phyloP scores from a whole-genome alignment of 768 basidiomycete genomes.

The Tricholoma furcatifolium region DNA sequence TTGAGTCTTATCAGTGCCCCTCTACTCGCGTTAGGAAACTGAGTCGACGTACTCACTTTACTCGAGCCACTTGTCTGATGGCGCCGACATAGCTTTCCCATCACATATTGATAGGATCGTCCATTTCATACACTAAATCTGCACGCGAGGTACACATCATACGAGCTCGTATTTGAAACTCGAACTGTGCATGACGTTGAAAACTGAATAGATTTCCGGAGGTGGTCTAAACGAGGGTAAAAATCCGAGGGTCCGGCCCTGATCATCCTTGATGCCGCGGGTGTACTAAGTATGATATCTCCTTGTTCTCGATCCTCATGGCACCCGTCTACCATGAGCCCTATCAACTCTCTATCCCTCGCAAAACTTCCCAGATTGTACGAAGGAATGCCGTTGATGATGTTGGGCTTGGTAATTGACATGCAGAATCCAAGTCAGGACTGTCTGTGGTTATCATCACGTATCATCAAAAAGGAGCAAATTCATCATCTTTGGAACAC shows the following conservation, averaged over 20 bases:
- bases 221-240: background rate
- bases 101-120: constrained; percentile 5
- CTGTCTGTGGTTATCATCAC: background rate
- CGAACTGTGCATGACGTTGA: background rate
- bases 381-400: too few species aligned
- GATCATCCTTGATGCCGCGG: too few species aligned
- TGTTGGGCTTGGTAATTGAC: too few species aligned
- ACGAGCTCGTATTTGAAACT: background rate
- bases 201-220: too few species aligned
- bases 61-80: background rate
- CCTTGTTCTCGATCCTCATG: too few species aligned
- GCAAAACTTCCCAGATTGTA: too few species aligned
- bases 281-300: too few species aligned
- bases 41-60: background rate
- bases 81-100: background rate
- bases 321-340: too few species aligned
- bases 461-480: constrained; percentile 18
- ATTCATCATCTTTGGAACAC: constrained; percentile 9
- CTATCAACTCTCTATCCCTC: too few species aligned
- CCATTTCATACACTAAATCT: background rate
- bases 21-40: background rate
- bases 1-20: too few species aligned
- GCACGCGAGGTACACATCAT: background rate
- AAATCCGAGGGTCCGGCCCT: background rate
- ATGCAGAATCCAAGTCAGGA: too few species aligned